These are phyloP conservation scores for Dendrobium nobile DNA, from an alignment of 106 monocot species.

Conservation along the genomic window DNA sequence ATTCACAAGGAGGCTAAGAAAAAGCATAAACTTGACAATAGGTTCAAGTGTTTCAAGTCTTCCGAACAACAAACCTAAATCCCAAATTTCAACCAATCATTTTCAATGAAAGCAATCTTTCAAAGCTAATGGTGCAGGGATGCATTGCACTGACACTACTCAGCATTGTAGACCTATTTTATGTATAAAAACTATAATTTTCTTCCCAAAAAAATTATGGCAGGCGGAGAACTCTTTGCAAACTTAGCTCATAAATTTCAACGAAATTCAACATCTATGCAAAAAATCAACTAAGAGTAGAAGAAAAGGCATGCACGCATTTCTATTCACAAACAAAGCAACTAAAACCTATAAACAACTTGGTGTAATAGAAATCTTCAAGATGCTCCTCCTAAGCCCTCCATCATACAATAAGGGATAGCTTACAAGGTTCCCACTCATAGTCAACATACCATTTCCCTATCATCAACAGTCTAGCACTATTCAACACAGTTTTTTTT, in stretches of 20 bases:
- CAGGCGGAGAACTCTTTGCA: background rate
- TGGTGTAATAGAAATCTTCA: background rate
- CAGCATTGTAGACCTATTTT: background rate
- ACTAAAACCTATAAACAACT: background rate
- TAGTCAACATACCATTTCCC: background rate
- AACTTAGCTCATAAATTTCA: background rate
- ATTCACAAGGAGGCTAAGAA: background rate
- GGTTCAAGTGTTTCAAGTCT: background rate
- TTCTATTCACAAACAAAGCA: no score
- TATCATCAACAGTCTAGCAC: background rate
- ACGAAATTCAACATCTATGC: background rate
- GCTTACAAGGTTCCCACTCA: background rate
- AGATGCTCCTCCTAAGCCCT: background rate
- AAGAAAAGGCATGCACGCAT: background rate
- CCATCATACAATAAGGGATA: background rate
- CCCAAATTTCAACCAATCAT: background rate
- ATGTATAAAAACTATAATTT: background rate
- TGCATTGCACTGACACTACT: background rate
- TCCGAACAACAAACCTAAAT: background rate
- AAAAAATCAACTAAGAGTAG: background rate
- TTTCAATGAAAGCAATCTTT: background rate
- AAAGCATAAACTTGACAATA: background rate
- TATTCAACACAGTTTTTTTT: background rate
- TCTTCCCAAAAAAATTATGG: background rate
- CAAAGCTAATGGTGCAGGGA: background rate